Evolutionary conservation across 768 basidiomycete species (phyloP), one percentile per base, ranked within the genome.

Genomic region (Cystoderma amianthinum): DNA sequence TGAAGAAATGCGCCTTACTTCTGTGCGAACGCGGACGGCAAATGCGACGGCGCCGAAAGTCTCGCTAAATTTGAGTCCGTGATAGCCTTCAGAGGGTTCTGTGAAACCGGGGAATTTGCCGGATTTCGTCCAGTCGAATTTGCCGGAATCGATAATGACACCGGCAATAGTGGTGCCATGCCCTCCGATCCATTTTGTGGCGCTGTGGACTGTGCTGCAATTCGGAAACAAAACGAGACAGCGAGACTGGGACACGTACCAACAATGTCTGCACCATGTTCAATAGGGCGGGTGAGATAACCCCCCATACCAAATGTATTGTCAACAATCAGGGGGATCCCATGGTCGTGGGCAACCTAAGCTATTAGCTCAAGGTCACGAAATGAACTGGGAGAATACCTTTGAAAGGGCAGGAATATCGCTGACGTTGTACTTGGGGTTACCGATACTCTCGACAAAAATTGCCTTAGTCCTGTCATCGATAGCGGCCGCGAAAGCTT

Each of bases 131-230:
- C 82, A 86, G 65, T 87, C 80, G 52, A 88, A 89, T 42, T 82
- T 84, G 36, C 82, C 70, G 6, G 74, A 71, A 56, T 88, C 85
- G 36, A 90, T 59, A 44, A 91, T 64, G 20, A 87, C 76, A 32
- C 87, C 88, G 3, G 71, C 85, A 36, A 91, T 85, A 17, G 82
- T 84, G 0, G 80, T 88, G 21, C 88, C 86, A 45, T 87, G 85
- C 0, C 83, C 82, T 10, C 82, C 80, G 23, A 89, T 87, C 88
- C 87, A 91, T 52, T 91, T 89, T 1, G 87, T 88, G 1, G 83
- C 83, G 38, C 80, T 83, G 56, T 88, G 80, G 13, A 87, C 80
- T 69, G 35, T 17, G 17, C 6, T 7, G 34, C 9, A 9, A 16
- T n/a, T 36, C 6, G 34, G 18, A 28, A 28, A 28, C 25, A n/a